These are phyloP conservation scores for Daucus carota DNA, from an alignment of 129 eudicot genomes.

Conservation along the genomic window DH1_v3.0 NC_030388.2:5912001-5912500, in stretches of 20 bases:
- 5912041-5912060: background rate
- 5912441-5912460: background rate
- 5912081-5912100: background rate
- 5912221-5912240: conserved; percentile 20
- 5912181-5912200: background rate
- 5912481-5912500: background rate
- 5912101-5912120: background rate
- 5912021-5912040: background rate
- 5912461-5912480: background rate
- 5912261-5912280: conserved; percentile 48
- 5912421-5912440: background rate
- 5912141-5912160: background rate
- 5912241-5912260: conserved; percentile 17
- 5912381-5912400: background rate
- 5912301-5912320: conserved; percentile 70
- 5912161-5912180: background rate
- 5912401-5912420: background rate
- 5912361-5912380: conserved; percentile 11
- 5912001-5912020: background rate
- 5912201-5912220: conserved; percentile 37
- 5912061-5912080: background rate
- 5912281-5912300: conserved; percentile 57
- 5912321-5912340: conserved; percentile 55
- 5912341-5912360: conserved; percentile 18
- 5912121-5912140: background rate